phyloP scores from a whole-genome alignment of 139 green algal species.

The Pseudopediastrum boryanum region DNA sequence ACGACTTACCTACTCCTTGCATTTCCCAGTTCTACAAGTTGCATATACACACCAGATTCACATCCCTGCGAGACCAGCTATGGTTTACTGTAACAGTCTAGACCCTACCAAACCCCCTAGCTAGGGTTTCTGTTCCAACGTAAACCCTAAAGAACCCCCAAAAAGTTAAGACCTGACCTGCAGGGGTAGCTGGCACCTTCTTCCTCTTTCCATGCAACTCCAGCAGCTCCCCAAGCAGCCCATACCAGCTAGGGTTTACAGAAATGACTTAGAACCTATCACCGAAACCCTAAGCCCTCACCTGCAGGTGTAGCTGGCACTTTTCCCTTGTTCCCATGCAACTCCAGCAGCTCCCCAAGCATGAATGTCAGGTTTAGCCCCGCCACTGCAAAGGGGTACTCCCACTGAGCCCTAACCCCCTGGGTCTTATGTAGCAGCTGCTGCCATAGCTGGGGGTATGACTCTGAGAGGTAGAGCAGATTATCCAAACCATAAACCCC shows the following conservation, averaged over 20 bases:
- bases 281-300: not conserved
- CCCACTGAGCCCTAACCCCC: constrained; percentile 54
- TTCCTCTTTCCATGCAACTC: constrained; percentile 22
- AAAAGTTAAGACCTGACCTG: not conserved
- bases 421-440: constrained; percentile 33
- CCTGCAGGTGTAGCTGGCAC: constrained; percentile 23
- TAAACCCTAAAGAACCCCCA: not conserved
- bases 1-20: no score
- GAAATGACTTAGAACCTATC: not conserved
- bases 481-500: constrained; percentile 81
- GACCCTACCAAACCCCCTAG: no score
- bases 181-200: constrained; percentile 4
- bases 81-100: no score
- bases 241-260: not conserved
- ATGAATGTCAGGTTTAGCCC: constrained; percentile 87
- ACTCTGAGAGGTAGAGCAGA: constrained; percentile 75
- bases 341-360: constrained; percentile 60
- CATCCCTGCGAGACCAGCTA: no score
- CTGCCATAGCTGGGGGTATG: constrained; percentile 43
- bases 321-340: constrained; percentile 6
- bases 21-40: no score
- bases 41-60: no score
- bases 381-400: constrained; percentile 92
- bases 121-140: not conserved
- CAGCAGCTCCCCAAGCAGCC: constrained; percentile 64